Evolutionary conservation across 148 eudicot species (phyloP), one percentile per base, ranked within the genome.

Genomic region (Rhododendron ferrugineum): DNA sequence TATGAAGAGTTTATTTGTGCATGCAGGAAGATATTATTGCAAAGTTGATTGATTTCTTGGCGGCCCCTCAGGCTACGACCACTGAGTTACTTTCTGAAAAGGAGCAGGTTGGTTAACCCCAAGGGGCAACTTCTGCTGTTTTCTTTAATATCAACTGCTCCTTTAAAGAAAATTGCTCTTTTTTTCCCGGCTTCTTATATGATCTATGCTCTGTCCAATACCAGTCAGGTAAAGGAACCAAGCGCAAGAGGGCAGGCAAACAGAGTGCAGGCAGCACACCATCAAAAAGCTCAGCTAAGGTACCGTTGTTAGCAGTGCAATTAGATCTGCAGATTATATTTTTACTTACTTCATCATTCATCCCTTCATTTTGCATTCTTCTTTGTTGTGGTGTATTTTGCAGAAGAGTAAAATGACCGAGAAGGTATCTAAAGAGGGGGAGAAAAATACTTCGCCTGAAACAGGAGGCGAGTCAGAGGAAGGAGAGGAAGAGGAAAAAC

Each of bases 11-110:
- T 80, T 6, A 14, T 50, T 70, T 83, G 58, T 87, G 60, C 30
- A 22, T 58, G 52, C 94, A 97, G 98, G 99, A 95, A 87, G 99
- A 94, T 80, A 88, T 95, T 62, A 86, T 97, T 86, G 86, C 77
- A 46, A 95, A 92, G 91, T 90, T 97, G 90, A 80, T 95, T 23
- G 95, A 95, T 32, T 97, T 97, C 90, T 89, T 97, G 96, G 90
- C 87, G 86, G 92, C 93, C 56, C 99, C 99, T 86, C 94, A 95
- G 90, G 92, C 98, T 79, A 94, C 96, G 0, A 93, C 98, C 74
- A 85, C 92, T 22, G 96, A 91, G 60, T 84, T 92, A 54, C 98
- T 95, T 84, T 90, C 98, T 49, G 99, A 94, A 73, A 92, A 97
- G 85, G 98, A 95, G 46, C 96, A 92, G 99, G 99, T 95, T 86